Evolutionary conservation across 148 eudicot genomes (phyloP).

Genomic region (Nepenthes mirabilis): DNA sequence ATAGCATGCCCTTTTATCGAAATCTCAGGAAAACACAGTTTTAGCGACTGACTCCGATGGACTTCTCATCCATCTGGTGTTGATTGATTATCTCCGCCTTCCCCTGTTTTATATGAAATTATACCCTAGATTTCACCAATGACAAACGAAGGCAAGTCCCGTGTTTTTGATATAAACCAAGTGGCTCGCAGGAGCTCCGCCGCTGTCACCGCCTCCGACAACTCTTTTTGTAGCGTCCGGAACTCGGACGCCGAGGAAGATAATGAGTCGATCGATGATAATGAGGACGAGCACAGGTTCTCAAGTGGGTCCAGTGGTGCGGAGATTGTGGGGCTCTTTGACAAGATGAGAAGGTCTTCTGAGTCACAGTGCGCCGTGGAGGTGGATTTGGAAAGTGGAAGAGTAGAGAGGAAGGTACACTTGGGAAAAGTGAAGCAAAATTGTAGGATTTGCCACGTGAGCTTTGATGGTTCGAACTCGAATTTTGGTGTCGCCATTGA

Average conservation of each 20-base stretch:
- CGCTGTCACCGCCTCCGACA: background rate
- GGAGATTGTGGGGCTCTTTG: background rate
- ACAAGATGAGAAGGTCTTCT: constrained; percentile 1
- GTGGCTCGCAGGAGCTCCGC: background rate
- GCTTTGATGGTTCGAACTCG: constrained; percentile 35
- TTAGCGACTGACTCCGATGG: background rate
- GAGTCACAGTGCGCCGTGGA: constrained; percentile 13
- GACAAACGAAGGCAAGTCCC: background rate
- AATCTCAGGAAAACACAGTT: background rate
- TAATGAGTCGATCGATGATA: background rate
- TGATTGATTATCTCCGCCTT: background rate
- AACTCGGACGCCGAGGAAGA: background rate
- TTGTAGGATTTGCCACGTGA: constrained; percentile 78
- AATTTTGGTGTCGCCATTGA: constrained; percentile 62
- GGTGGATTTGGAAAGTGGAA: constrained; percentile 49
- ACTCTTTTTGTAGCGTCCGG: background rate
- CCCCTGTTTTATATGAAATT: background rate
- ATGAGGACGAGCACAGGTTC: background rate
- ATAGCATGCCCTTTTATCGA: too few relatives aligned
- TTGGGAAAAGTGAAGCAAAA: constrained; percentile 35
- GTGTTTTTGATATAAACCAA: background rate
- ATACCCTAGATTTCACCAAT: background rate
- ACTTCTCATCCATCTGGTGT: too few relatives aligned
- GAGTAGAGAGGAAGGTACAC: constrained; percentile 23
- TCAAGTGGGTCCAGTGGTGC: background rate